These are phyloP conservation scores for Geotrichum fermentans DNA, from an alignment of 1,139 yeast species.

Conservation along the genomic window DNA sequence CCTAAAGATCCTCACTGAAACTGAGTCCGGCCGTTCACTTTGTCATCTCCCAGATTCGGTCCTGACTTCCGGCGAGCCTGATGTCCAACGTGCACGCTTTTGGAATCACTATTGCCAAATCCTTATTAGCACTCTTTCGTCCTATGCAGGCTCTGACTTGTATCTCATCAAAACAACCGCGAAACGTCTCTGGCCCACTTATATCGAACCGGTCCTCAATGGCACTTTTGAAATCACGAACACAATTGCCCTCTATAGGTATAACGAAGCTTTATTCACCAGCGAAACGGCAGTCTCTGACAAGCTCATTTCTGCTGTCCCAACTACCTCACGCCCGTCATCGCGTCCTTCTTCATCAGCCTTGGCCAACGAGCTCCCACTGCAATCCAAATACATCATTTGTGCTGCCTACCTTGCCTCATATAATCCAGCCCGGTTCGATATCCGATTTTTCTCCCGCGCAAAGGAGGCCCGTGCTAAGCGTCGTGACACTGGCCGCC, in stretches of 20 bases:
- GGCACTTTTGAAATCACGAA: constrained; percentile 40
- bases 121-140: constrained; percentile 49
- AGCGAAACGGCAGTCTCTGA: constrained; percentile 41
- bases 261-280: constrained; percentile 42
- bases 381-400: constrained; percentile 54
- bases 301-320: constrained; percentile 21
- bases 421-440: constrained; percentile 55
- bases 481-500: constrained; percentile 42
- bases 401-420: constrained; percentile 72
- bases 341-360: not conserved
- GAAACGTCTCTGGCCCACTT: constrained; percentile 48
- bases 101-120: constrained; percentile 29
- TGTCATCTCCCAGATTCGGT: constrained; percentile 16
- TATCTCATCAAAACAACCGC: constrained; percentile 44
- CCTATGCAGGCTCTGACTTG: constrained; percentile 54
- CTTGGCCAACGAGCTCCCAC: constrained; percentile 40
- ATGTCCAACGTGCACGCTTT: constrained; percentile 19
- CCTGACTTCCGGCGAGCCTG: constrained; percentile 7
- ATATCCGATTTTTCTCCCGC: constrained; percentile 56
- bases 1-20: constrained; percentile 35
- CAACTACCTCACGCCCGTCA: not conserved
- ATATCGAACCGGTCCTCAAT: constrained; percentile 42
- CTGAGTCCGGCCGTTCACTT: constrained; percentile 2
- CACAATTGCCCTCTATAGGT: constrained; percentile 47
- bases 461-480: constrained; percentile 49